Evolutionary conservation across 169 alveolate species (phyloP), one percentile per base, ranked within the genome.

Genomic region (Babesia ovis): DNA sequence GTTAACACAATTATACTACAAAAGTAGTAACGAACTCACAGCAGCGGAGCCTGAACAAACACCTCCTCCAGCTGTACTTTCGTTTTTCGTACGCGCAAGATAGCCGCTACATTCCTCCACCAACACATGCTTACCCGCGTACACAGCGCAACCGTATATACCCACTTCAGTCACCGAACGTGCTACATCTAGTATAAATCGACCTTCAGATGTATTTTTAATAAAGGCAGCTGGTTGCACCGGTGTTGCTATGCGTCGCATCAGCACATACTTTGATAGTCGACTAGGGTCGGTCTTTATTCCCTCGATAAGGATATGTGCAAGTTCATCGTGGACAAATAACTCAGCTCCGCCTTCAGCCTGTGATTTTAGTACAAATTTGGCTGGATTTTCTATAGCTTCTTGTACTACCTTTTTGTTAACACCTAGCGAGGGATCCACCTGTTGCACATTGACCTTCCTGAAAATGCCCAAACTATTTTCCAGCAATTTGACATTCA

Each of bases 41-140:
- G 60, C 56, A 23, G 83, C 70, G 37, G 22, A 48, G 4, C 89
- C 89, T 39, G 89, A 54, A 25, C 83, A 71, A 2, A 81, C 72
- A 5, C 89, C 89, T 14, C 89, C 89, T 12, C 85, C 85, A 3
- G 81, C 50, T 8, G 68, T 57, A 20, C 34, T 37, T 50, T 62
- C 74, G 25, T 64, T 69, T 46, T 81, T 81, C 18, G 89, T 81
- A 22, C 89, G 58, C 12, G 89, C 79, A 22, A 81, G 69, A 62
- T 81, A 81, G 12, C 89, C 89, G 71, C 70, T 54, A 20, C 66
- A 31, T 32, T 70, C 81, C 31, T 70, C 76, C 43, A 31, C 22
- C 11, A 43, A 14, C 29, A 69, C 76, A 51, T 59, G 61, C 45
- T 50, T 27, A 8, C 81, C 85, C 20, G 69, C 43, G 53, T 56